A percentile compares a stretch with the other conserved stretches of the same genome.
Evolutionary conservation across 495 filamentous ascomycete genomes (phyloP).

Genomic region (Alectoria sarmentosa): DNA sequence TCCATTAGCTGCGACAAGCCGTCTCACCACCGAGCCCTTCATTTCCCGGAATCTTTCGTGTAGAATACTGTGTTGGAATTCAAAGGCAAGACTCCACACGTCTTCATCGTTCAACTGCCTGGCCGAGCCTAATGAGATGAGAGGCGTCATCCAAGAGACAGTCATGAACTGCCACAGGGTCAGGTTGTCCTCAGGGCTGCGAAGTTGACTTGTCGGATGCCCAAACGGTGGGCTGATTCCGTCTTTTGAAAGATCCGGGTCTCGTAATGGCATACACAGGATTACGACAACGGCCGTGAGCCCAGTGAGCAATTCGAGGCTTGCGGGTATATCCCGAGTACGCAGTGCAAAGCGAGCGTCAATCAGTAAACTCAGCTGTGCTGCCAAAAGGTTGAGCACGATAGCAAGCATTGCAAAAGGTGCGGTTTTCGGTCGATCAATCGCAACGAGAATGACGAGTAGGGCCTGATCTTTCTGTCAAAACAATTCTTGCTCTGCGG

Average conservation of each 20-base stretch:
- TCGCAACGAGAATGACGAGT: constrained; percentile 37
- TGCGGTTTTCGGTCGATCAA: constrained; percentile 42
- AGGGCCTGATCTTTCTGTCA: constrained; percentile 34
- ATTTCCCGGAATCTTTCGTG: constrained; percentile 67
- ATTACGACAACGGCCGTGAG: constrained; percentile 45
- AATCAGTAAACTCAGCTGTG: constrained; percentile 35
- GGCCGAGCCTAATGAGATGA: constrained; percentile 56
- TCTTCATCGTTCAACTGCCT: constrained; percentile 66
- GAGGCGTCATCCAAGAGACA: constrained; percentile 73
- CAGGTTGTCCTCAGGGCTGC: constrained; percentile 77
- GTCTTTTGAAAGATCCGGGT: constrained; percentile 47
- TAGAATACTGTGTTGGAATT: constrained; percentile 67
- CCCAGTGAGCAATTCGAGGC: constrained; percentile 38
- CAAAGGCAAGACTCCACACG: constrained; percentile 67
- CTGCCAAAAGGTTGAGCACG: constrained; percentile 29
- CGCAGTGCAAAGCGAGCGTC: constrained; percentile 26
- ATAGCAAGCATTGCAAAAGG: constrained; percentile 39
- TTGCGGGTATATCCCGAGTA: constrained; percentile 34
- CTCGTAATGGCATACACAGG: constrained; percentile 64
- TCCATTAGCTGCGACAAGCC: constrained; percentile 66
- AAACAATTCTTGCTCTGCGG: constrained; percentile 5
- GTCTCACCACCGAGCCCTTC: constrained; percentile 58
- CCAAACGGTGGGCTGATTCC: constrained; percentile 55
- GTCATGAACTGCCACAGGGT: constrained; percentile 75
- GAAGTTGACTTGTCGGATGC: constrained; percentile 49